These are phyloP conservation scores for Phialemoniopsis sp. DNA, from an alignment of 2,329 filamentous ascomycete species.

Conservation along the genomic window DNA sequence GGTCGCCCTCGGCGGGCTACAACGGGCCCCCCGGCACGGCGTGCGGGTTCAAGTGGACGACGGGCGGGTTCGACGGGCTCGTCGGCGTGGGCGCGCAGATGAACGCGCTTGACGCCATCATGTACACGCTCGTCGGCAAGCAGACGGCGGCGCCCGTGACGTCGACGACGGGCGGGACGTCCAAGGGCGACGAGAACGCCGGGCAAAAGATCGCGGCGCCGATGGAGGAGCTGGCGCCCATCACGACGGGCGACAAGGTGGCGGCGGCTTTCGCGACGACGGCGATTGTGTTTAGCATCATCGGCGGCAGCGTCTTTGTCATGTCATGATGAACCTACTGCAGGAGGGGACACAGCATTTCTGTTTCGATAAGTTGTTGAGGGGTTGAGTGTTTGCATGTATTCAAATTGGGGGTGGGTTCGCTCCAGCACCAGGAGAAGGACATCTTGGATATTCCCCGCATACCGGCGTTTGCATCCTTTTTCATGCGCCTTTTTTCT, in stretches of 20 bases:
- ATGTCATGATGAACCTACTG: conserved; percentile 34
- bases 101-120: conserved; percentile 60
- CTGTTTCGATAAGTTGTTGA: too few relatives aligned
- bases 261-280: conserved; percentile 54
- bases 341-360: too few relatives aligned
- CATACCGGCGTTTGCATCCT: too few relatives aligned
- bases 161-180: conserved; percentile 54
- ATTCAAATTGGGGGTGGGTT: too few relatives aligned
- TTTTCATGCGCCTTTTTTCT: too few relatives aligned
- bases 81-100: conserved; percentile 67
- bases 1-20: conserved; percentile 13
- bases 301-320: conserved; percentile 47
- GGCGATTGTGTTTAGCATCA: conserved; percentile 39
- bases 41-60: conserved; percentile 66
- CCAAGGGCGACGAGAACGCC: conserved; percentile 43
- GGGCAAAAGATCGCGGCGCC: conserved; percentile 26
- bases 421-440: too few relatives aligned
- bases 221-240: conserved; percentile 24
- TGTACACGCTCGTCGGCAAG: conserved; percentile 51
- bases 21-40: conserved; percentile 50
- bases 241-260: conserved; percentile 46
- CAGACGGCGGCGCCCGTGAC: conserved; percentile 40
- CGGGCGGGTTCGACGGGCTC: conserved; percentile 50
- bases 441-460: too few relatives aligned
- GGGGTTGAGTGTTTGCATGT: not conserved